Evolutionary conservation across 2,329 filamentous ascomycete genomes (phyloP), one percentile per base, ranked within the genome.

Genomic region (Aureobasidium musti): DNA sequence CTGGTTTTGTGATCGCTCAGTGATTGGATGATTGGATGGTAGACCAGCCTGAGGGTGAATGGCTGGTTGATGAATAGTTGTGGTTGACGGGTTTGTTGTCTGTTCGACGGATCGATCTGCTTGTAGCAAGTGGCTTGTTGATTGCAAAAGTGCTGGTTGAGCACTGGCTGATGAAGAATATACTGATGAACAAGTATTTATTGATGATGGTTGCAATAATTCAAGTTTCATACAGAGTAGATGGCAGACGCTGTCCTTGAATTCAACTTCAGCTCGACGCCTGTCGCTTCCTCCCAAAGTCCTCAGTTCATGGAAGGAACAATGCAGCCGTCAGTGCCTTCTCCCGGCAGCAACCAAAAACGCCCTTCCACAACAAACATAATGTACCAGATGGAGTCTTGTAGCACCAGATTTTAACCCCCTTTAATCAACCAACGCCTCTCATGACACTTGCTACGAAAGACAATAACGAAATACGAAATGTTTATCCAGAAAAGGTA

Each of bases 301-400:
- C 26, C 5, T 1, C 13, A 14, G 28, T 17, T 19, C 17, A 19
- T 10, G 49, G 49, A 52, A 52, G 33, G 49, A 52, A 19, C 49
- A 52, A 52, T 30, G 49, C 49, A 11, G 19, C 17, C 14, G 8
- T n/a, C 49, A 30, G 30, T n/a, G 43, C 26, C 47, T 10, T 28
- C n/a, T 30, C 5, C 5, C 26, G 49, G 23, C 26, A 52, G 26
- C 49, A 52, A 30, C 49, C 49, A 33, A 45, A 13, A 45, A 45
- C 39, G 39, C 56, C 37, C 4, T 11, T 14, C 14, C 33, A 45
- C 56, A 49, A 61, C 57, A 47, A 37, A 47, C 57, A 61, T 47
- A 30, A 35, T 61, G 41, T 49, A 41, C 30, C 57, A 61, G 57
- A 61, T 61, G 57, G n/a, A 57, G 14, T 57, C n/a, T 57, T 59